phyloP scores from a whole-genome alignment of 169 alveolate species.

The Eimeria maxima region DNA sequence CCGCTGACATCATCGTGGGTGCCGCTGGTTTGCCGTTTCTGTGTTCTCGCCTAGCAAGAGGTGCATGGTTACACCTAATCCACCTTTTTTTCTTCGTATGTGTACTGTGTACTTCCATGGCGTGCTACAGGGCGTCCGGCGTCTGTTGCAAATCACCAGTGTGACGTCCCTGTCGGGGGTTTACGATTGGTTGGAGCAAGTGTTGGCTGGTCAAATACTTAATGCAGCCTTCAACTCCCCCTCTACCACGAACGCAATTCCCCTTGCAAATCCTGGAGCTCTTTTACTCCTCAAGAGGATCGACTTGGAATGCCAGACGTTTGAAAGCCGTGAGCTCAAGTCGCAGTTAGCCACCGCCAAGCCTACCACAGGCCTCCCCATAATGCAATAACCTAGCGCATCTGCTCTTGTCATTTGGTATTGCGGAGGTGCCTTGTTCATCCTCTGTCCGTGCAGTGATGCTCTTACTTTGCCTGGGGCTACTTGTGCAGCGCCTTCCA shows the following conservation, averaged over 20 bases:
- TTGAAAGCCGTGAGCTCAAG: constrained; percentile 30
- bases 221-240: constrained; percentile 79
- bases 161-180: constrained; percentile 76
- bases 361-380: not conserved
- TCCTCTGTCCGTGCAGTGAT: not conserved
- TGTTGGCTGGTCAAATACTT: constrained; percentile 64
- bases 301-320: constrained; percentile 60
- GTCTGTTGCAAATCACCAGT: constrained; percentile 27
- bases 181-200: constrained; percentile 83
- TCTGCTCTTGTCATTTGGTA: not conserved
- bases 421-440: not conserved
- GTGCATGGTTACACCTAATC: not conserved
- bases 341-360: not conserved
- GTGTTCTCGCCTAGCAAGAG: not conserved
- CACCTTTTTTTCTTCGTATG: not conserved
- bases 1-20: not conserved
- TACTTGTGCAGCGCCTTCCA: not conserved
- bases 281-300: constrained; percentile 49
- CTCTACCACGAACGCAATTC: constrained; percentile 57
- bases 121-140: constrained; percentile 43
- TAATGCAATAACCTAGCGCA: not conserved
- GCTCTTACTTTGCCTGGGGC: not conserved
- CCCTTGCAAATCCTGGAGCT: constrained; percentile 82
- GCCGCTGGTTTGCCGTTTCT: no score
- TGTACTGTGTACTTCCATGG: constrained; percentile 7